Evolutionary conservation across 2,329 filamentous ascomycete genomes (phyloP).

Genomic region (Phyllosticta paracitricarpa): DNA sequence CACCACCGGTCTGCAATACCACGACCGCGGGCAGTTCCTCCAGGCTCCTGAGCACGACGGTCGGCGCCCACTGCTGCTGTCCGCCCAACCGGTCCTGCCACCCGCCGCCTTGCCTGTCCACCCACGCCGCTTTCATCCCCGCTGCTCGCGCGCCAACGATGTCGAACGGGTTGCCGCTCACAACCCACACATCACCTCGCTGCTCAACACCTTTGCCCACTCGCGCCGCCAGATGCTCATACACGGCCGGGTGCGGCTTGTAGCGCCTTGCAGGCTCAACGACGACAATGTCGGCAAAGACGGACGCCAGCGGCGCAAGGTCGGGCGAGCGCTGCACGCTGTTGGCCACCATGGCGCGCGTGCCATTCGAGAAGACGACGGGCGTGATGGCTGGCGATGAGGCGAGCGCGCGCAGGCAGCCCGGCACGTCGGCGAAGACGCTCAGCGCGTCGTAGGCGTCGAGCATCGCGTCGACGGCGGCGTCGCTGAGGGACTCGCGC

Average conservation of each 20-base stretch:
- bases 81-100: conserved; percentile 55
- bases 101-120: conserved; percentile 52
- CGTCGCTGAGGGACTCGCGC: conserved; percentile 34
- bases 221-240: conserved; percentile 47
- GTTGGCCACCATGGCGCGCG: conserved; percentile 49
- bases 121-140: conserved; percentile 56
- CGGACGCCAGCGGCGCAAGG: conserved; percentile 35
- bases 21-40: conserved; percentile 44
- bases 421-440: conserved; percentile 54
- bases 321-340: conserved; percentile 50
- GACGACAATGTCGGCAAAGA: conserved; percentile 38
- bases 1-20: too few relatives aligned
- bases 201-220: conserved; percentile 35
- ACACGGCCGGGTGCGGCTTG: conserved; percentile 56
- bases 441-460: conserved; percentile 53
- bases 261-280: conserved; percentile 51
- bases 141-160: conserved; percentile 52
- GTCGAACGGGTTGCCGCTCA: conserved; percentile 67
- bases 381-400: conserved; percentile 35
- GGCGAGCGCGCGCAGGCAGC: conserved; percentile 42
- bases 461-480: conserved; percentile 46
- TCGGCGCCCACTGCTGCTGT: conserved; percentile 36
- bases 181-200: conserved; percentile 51
- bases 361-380: conserved; percentile 64
- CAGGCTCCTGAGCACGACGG: conserved; percentile 42